phyloP scores from a whole-genome alignment of 2,329 filamentous ascomycete genomes.

The Tolypocladium nubicola region DNA sequence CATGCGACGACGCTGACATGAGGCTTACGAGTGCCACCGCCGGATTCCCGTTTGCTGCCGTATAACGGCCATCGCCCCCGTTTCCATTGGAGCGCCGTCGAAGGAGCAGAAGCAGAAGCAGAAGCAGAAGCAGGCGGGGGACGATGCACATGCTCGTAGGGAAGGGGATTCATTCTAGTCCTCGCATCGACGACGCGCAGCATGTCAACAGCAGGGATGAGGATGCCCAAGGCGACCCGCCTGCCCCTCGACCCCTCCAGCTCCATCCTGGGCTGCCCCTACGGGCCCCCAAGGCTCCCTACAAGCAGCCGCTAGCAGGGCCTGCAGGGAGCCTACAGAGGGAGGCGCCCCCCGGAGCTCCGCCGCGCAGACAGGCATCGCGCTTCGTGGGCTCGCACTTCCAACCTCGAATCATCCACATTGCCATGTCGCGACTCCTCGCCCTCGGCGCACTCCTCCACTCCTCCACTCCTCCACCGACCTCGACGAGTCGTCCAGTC shows the following conservation, averaged over 20 bases:
- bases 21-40: no score
- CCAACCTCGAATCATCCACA: background rate
- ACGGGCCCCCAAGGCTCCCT: background rate
- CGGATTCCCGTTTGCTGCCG: background rate
- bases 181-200: background rate
- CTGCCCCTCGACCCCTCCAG: constrained; percentile 1
- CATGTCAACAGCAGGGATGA: no score
- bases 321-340: background rate
- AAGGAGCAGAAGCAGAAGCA: background rate
- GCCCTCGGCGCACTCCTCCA: background rate
- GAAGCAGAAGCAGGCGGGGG: background rate
- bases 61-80: no score
- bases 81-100: background rate
- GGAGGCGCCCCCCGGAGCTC: background rate
- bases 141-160: background rate
- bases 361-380: background rate
- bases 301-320: background rate
- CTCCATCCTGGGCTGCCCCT: background rate
- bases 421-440: background rate
- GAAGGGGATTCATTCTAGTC: background rate
- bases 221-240: background rate
- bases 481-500: background rate
- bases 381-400: background rate
- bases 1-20: background rate
- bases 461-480: background rate